Percentiles rank a stretch among this genome's conserved stretches.
Evolutionary conservation across 805 yeast genomes (phyloP).

Genomic region (Kazachstania taianensis): DNA sequence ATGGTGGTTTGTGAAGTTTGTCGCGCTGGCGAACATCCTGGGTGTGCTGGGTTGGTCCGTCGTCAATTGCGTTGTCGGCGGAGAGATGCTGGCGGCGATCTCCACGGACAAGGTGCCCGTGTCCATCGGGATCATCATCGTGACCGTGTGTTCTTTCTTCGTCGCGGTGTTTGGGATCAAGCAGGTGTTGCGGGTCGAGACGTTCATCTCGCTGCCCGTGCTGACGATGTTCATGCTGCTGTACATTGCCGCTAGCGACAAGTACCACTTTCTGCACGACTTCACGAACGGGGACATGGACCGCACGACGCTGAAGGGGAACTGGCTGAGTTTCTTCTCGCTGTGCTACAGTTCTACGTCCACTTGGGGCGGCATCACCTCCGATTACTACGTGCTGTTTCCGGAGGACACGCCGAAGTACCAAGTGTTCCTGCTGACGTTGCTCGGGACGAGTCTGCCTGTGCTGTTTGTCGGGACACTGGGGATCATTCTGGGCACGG

Average conservation of each 20-base stretch:
- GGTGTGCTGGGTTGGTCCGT: conserved; percentile 93
- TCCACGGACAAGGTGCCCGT: conserved; percentile 58
- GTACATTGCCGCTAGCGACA: conserved; percentile 49
- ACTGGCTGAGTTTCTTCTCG: conserved; percentile 62
- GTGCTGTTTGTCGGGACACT: conserved; percentile 65
- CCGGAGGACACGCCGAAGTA: conserved; percentile 58
- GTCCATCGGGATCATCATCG: conserved; percentile 64
- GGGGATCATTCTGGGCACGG: conserved; percentile 62
- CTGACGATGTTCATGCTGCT: conserved; percentile 54
- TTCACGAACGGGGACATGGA: conserved; percentile 27
- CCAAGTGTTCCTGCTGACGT: conserved; percentile 50
- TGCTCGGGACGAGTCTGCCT: conserved; percentile 57
- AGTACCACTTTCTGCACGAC: conserved; percentile 29
- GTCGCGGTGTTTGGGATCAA: conserved; percentile 75
- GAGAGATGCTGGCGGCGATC: conserved; percentile 63
- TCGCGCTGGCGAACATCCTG: conserved; percentile 57
- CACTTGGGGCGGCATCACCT: conserved; percentile 83
- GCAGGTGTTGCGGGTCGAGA: conserved; percentile 58
- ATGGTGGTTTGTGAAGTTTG: conserved; percentile 72
- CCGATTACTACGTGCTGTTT: conserved; percentile 74
- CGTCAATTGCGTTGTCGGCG: conserved; percentile 82
- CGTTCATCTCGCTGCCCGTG: conserved; percentile 59
- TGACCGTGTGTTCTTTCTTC: conserved; percentile 49
- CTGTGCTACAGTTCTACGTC: conserved; percentile 69
- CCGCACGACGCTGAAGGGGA: conserved; percentile 44